These are phyloP conservation scores for Pseudonectria buxi DNA, from an alignment of 2,329 filamentous ascomycete species.

Conservation along the genomic window DNA sequence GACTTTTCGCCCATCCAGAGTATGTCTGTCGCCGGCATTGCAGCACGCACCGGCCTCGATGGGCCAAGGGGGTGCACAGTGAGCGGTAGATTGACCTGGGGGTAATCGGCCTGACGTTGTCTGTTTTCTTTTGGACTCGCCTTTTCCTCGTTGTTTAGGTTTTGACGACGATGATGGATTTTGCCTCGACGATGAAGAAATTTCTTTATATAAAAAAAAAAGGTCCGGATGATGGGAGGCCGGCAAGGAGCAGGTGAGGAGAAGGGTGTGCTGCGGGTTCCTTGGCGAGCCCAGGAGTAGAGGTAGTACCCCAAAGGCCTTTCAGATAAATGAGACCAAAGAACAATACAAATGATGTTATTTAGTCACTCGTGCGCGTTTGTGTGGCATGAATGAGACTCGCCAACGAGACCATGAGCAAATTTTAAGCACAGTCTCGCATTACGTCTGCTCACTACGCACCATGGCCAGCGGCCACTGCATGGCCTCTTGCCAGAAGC, in stretches of 20 bases:
- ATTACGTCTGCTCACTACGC: conserved; percentile 19
- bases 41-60: too few relatives aligned
- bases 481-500: conserved; percentile 27
- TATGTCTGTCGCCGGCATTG: conserved; percentile 1
- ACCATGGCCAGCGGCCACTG: conserved; percentile 28
- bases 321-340: conserved; percentile 6
- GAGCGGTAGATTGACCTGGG: too few relatives aligned
- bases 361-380: too few relatives aligned
- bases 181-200: too few relatives aligned
- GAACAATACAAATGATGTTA: background rate
- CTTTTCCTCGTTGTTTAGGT: conserved; percentile 2
- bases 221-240: too few relatives aligned
- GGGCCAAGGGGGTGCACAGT: conserved; percentile 10
- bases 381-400: too few relatives aligned
- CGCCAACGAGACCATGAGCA: too few relatives aligned
- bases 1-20: conserved; percentile 10
- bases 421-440: too few relatives aligned
- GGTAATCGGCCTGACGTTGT: background rate
- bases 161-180: background rate
- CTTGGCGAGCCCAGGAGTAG: conserved; percentile 3
- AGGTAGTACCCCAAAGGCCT: conserved; percentile 3
- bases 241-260: too few relatives aligned
- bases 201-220: conserved; percentile 2
- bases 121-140: conserved; percentile 1
- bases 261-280: background rate